A percentile compares a stretch with the other conserved stretches of the same genome.
Conservation (phyloP, 768 basidiomycete genomes). For the Lentinula boryana region DNA sequence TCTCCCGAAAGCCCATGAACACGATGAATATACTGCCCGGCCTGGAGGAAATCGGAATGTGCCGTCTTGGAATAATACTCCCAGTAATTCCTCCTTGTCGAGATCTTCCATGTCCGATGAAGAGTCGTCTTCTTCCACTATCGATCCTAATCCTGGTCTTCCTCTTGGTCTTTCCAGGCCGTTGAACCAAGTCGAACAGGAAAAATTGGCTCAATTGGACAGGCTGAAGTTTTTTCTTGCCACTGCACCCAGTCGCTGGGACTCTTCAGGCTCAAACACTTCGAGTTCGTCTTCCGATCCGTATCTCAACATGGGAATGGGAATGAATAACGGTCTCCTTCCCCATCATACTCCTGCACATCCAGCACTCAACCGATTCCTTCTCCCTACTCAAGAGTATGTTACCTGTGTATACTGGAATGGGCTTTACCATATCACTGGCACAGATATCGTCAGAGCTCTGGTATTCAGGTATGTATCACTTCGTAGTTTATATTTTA, state of each 20-base stretch:
- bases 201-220: slow-evolving; percentile 70
- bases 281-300: slow-evolving; percentile 17
- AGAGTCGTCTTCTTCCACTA: slow-evolving; percentile 16
- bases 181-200: slow-evolving; percentile 58
- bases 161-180: slow-evolving; percentile 46
- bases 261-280: slow-evolving; percentile 20
- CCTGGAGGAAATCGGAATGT: not conserved
- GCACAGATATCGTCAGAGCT: slow-evolving; percentile 94
- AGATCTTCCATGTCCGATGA: not conserved
- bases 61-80: not conserved
- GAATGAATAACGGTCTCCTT: slow-evolving; percentile 4
- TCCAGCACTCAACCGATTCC: slow-evolving; percentile 80
- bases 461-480: slow-evolving; percentile 73
- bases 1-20: not conserved
- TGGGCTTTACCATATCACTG: slow-evolving; percentile 89
- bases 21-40: slow-evolving; percentile 7
- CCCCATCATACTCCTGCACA: slow-evolving; percentile 48
- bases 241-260: slow-evolving; percentile 78
- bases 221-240: slow-evolving; percentile 86
- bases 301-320: slow-evolving; percentile 6
- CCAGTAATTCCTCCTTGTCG: not conserved
- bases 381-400: slow-evolving; percentile 81
- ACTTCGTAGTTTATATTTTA: slow-evolving; percentile 5
- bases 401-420: slow-evolving; percentile 92
- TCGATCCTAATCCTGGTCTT: slow-evolving; percentile 23